Evolutionary conservation across 2,329 filamentous ascomycete species (phyloP).

Genomic region (Diaporthe amygdali): DNA sequence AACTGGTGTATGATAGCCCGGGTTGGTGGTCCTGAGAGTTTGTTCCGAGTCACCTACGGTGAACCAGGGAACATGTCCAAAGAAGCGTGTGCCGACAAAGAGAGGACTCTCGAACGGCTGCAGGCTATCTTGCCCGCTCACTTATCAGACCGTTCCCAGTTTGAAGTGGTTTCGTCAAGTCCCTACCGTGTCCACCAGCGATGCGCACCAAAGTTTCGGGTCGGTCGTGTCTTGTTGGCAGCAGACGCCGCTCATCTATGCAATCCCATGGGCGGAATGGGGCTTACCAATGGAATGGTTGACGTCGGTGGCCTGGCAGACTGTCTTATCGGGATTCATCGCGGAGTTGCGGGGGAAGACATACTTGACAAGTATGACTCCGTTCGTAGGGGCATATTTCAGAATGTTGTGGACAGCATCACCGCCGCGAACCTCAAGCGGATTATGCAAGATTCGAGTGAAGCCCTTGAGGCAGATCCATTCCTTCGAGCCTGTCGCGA

Average conservation of each 20-base stretch:
- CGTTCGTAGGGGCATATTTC: conserved; percentile 4
- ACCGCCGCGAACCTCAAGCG: conserved; percentile 1
- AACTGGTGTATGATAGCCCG: conserved; percentile 9
- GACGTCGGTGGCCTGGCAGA: conserved; percentile 13
- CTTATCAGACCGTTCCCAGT: background rate
- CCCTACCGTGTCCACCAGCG: conserved; percentile 5
- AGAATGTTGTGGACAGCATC: background rate
- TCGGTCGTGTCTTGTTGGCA: conserved; percentile 1
- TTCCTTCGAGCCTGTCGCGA: background rate
- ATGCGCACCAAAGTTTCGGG: background rate
- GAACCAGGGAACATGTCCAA: background rate
- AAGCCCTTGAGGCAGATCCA: background rate
- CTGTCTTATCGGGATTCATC: background rate
- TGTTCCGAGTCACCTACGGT: conserved; percentile 4
- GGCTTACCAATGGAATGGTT: conserved; percentile 6
- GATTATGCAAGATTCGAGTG: background rate
- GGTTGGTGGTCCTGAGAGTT: background rate
- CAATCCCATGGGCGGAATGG: conserved; percentile 19
- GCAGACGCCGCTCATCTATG: conserved; percentile 19
- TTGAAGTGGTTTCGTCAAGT: background rate
- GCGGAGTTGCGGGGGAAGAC: background rate
- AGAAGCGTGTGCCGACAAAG: background rate
- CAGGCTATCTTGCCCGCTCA: background rate
- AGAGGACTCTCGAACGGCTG: background rate
- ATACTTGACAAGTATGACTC: conserved; percentile 15